Evolutionary conservation across 768 basidiomycete genomes (phyloP).

Genomic region (Ramaria sp.): DNA sequence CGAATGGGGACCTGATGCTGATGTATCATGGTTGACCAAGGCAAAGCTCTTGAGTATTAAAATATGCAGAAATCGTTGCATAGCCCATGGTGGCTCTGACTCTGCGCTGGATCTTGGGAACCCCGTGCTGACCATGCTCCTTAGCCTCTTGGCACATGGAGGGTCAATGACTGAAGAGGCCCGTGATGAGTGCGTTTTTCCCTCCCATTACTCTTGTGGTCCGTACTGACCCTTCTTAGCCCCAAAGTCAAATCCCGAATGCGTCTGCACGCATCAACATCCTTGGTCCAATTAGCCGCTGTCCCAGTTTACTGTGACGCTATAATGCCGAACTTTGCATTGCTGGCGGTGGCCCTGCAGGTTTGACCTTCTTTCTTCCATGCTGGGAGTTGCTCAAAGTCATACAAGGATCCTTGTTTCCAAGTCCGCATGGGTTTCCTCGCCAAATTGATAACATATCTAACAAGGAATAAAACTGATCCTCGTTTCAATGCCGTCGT

Average conservation of each 20-base stretch:
- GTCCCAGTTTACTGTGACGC: slow-evolving; percentile 45
- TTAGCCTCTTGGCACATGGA: slow-evolving; percentile 53
- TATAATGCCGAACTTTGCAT: slow-evolving; percentile 52
- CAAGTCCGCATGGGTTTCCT: slow-evolving; percentile 76
- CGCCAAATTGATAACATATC: slow-evolving; percentile 54
- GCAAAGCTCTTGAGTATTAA: slow-evolving; percentile 74
- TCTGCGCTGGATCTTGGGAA: slow-evolving; percentile 55
- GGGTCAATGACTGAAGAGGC: slow-evolving; percentile 55
- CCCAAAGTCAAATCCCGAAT: slow-evolving; percentile 62
- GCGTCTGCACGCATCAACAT: slow-evolving; percentile 73
- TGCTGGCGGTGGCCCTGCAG: slow-evolving; percentile 66
- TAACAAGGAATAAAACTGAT: slow-evolving; percentile 56
- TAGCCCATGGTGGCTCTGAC: slow-evolving; percentile 52
- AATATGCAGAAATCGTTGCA: slow-evolving; percentile 69
- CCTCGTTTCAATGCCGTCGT: slow-evolving; percentile 73
- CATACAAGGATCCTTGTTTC: slow-evolving; percentile 73
- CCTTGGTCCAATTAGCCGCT: slow-evolving; percentile 66
- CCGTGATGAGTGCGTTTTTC: slow-evolving; percentile 35
- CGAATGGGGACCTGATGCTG: slow-evolving; percentile 70
- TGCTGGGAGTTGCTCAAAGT: slow-evolving; percentile 23
- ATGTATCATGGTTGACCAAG: slow-evolving; percentile 44
- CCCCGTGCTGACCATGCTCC: slow-evolving; percentile 70
- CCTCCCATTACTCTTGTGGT: neutral
- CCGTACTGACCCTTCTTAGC: slow-evolving; percentile 25
- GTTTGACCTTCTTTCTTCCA: slow-evolving; percentile 31